A percentile compares a stretch with the other conserved stretches of the same genome.
Conservation (phyloP, 495 filamentous ascomycete species). For the Penicillium odoratum region DNA sequence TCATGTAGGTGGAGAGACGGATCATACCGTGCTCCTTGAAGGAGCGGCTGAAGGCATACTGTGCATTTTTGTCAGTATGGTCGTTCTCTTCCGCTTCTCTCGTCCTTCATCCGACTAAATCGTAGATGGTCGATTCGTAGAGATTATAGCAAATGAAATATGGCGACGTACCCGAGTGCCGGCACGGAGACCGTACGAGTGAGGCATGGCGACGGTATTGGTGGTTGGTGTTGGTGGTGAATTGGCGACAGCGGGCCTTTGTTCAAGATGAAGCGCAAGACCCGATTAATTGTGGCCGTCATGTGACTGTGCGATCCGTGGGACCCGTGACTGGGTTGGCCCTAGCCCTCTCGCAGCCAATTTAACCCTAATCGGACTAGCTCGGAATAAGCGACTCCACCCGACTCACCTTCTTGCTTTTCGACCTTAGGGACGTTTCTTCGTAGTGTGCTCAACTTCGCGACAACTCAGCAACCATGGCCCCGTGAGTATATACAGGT, state of each 20-base stretch:
- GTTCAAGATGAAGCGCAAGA: slow-evolving; percentile 17
- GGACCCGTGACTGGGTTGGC: not conserved
- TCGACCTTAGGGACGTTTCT: slow-evolving; percentile 10
- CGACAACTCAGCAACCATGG: slow-evolving; percentile 53
- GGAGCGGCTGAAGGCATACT: slow-evolving; percentile 89
- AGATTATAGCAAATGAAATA: slow-evolving; percentile 7
- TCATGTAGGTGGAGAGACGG: slow-evolving; percentile 85
- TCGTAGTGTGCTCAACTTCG: slow-evolving; percentile 22
- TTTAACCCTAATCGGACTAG: slow-evolving; percentile 4
- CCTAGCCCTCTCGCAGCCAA: slow-evolving; percentile 5
- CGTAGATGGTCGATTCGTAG: slow-evolving; percentile 8
- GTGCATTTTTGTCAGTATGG: slow-evolving; percentile 34
- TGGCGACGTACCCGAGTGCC: slow-evolving; percentile 73
- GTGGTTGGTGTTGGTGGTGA: slow-evolving; percentile 43
- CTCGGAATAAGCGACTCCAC: not conserved
- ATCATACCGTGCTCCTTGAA: slow-evolving; percentile 95
- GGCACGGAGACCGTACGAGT: slow-evolving; percentile 89
- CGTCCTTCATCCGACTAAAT: slow-evolving; percentile 9
- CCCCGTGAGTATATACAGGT: slow-evolving; percentile 46
- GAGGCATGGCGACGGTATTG: slow-evolving; percentile 77
- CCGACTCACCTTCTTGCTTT: not conserved
- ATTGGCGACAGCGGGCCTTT: slow-evolving; percentile 40
- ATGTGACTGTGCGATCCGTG: slow-evolving; percentile 7
- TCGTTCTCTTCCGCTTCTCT: slow-evolving; percentile 4
- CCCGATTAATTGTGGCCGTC: slow-evolving; percentile 4